Evolutionary conservation across 2,329 filamentous ascomycete species (phyloP).

Genomic region (Sphaerostilbella broomeana): DNA sequence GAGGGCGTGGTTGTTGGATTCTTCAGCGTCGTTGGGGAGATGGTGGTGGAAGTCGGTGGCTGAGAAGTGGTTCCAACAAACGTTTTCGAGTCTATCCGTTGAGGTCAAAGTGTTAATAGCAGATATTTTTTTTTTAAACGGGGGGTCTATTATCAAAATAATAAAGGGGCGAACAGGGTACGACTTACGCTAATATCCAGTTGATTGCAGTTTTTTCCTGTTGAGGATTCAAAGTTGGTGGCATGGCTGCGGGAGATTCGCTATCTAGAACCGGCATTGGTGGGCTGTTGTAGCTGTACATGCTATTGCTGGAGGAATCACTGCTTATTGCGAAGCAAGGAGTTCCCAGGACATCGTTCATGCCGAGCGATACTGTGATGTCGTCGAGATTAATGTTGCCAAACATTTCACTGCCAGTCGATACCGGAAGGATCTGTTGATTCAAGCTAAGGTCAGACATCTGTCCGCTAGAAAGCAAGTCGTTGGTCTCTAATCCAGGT

Average conservation of each 20-base stretch:
- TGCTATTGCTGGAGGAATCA: slow-evolving; percentile 17
- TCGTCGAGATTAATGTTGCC: slow-evolving; percentile 31
- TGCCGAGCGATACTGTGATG: slow-evolving; percentile 35
- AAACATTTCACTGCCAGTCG: slow-evolving; percentile 23
- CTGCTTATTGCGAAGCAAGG: slow-evolving; percentile 38
- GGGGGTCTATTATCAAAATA: no score
- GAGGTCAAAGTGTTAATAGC: no score
- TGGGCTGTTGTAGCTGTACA: slow-evolving; percentile 17
- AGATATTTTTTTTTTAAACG: no score
- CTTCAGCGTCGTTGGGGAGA: slow-evolving; percentile 18
- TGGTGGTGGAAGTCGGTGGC: slow-evolving; percentile 33
- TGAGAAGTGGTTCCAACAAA: slow-evolving; percentile 46
- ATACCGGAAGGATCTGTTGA: slow-evolving; percentile 7
- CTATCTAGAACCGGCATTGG: slow-evolving; percentile 19
- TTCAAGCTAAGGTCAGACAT: slow-evolving; percentile 9
- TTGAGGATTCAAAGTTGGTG: slow-evolving; percentile 22
- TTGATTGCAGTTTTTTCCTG: slow-evolving; percentile 44
- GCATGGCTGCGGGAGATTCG: slow-evolving; percentile 6
- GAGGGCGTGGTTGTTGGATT: slow-evolving; percentile 35
- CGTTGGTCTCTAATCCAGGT: slow-evolving; percentile 4
- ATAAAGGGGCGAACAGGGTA: no score
- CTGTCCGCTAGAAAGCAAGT: slow-evolving; percentile 5
- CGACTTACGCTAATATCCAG: slow-evolving; percentile 45
- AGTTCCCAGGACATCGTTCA: slow-evolving; percentile 35
- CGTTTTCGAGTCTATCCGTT: slow-evolving; percentile 44